A percentile compares a stretch with the other conserved stretches of the same genome.
These are phyloP conservation scores for Lindgomyces ingoldianus DNA, from an alignment of 495 filamentous ascomycete species.

Conservation along the genomic window DNA sequence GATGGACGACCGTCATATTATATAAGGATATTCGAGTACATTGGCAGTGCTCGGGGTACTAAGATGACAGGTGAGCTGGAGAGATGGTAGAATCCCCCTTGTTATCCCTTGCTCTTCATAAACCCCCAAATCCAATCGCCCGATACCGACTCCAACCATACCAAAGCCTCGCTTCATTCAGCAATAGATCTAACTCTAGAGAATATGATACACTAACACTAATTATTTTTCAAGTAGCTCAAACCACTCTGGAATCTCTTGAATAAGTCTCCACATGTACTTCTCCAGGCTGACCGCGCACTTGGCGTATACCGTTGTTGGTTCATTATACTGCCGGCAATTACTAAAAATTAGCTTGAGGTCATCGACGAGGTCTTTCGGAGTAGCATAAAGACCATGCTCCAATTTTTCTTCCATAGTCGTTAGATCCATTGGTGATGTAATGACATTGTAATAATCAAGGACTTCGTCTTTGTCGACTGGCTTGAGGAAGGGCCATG, in stretches of 20 bases:
- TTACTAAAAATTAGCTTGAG: constrained; percentile 92
- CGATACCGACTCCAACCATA: no score
- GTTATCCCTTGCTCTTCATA: no score
- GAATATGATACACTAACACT: no score
- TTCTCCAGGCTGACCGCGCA: constrained; percentile 94
- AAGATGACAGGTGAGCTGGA: no score
- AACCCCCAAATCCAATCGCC: no score
- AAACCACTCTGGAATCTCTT: constrained; percentile 88
- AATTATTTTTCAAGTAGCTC: no score
- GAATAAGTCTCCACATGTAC: constrained; percentile 93
- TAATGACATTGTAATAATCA: constrained; percentile 98
- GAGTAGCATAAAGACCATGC: constrained; percentile 84
- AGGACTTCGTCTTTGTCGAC: constrained; percentile 93
- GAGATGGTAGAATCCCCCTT: no score
- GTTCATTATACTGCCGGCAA: constrained; percentile 93
- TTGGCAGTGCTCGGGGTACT: no score
- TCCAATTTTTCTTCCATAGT: constrained; percentile 97
- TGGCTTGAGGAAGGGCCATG: constrained; percentile 93
- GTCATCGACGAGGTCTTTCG: constrained; percentile 91
- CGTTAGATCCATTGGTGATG: constrained; percentile 93
- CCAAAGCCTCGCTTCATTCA: no score
- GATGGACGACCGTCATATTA: no score
- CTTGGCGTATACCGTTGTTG: constrained; percentile 93
- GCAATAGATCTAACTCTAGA: no score
- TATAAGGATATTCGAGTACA: no score